phyloP scores from a whole-genome alignment of 306 rosid genomes.

The Pterocarpus santalinus region DNA sequence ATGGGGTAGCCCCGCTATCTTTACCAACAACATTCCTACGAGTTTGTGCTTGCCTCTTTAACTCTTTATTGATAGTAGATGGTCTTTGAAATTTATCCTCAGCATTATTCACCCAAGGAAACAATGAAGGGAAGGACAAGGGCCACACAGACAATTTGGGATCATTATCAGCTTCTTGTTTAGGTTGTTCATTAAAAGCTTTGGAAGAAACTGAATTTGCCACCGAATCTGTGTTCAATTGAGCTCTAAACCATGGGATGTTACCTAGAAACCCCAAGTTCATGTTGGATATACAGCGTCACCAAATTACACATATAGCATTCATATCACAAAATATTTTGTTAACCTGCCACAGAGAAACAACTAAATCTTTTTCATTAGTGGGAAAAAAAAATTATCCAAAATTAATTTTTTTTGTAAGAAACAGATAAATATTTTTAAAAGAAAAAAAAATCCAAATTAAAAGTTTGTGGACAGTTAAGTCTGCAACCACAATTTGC shows the following conservation, averaged over 20 bases:
- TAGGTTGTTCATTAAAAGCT: constrained; percentile 46
- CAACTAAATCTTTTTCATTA: constrained; percentile 4
- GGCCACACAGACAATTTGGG: constrained; percentile 56
- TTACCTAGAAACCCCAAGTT: constrained; percentile 61
- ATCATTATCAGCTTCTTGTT: constrained; percentile 45
- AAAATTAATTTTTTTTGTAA: background rate
- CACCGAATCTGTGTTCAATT: constrained; percentile 50
- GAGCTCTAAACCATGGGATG: constrained; percentile 60
- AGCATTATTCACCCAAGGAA: constrained; percentile 60
- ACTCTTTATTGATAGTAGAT: constrained; percentile 70
- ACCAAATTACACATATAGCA: constrained; percentile 42
- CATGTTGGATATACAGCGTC: constrained; percentile 50
- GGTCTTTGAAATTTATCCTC: constrained; percentile 55
- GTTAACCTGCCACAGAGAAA: constrained; percentile 41
- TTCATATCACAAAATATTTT: constrained; percentile 37
- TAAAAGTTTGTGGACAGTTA: background rate
- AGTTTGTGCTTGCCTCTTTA: constrained; percentile 63
- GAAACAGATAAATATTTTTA: background rate
- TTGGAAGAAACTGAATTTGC: constrained; percentile 40
- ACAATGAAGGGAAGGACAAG: constrained; percentile 58
- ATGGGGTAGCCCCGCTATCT: constrained; percentile 33
- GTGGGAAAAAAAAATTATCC: background rate
- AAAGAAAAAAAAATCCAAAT: background rate
- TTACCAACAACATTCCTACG: constrained; percentile 31
- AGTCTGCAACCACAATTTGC: constrained; percentile 12